Evolutionary conservation across 805 yeast genomes (phyloP).

Genomic region (Starmerella stigmatis): DNA sequence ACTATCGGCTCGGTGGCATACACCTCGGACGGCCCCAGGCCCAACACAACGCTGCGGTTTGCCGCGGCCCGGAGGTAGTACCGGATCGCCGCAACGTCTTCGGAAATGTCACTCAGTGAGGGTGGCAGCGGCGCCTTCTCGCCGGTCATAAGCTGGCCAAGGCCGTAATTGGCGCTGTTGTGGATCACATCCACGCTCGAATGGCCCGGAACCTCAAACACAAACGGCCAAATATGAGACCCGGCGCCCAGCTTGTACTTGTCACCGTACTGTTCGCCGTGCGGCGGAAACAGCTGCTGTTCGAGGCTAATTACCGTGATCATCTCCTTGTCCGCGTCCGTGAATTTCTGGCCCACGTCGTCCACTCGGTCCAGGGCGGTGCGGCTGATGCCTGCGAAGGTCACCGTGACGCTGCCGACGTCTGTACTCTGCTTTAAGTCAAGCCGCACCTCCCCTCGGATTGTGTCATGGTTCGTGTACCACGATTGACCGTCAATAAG

Average conservation of each 20-base stretch:
- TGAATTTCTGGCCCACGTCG: slow-evolving; percentile 22
- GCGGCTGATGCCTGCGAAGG: slow-evolving; percentile 61
- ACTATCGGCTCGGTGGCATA: slow-evolving; percentile 26
- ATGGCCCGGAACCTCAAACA: slow-evolving; percentile 27
- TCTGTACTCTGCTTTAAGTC: slow-evolving; percentile 10
- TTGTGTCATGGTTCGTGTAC: slow-evolving; percentile 21
- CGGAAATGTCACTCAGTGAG: slow-evolving; percentile 19
- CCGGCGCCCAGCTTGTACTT: slow-evolving; percentile 32
- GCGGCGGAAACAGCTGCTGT: slow-evolving; percentile 32
- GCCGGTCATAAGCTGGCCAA: background rate
- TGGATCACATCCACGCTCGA: background rate
- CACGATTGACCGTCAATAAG: slow-evolving; percentile 17
- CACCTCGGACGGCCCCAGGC: slow-evolving; percentile 1
- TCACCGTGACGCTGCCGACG: slow-evolving; percentile 37
- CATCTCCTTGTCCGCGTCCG: slow-evolving; percentile 21
- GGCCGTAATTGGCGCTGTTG: background rate
- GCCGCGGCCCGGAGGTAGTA: slow-evolving; percentile 13
- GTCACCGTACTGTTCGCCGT: slow-evolving; percentile 19
- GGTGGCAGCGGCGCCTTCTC: slow-evolving; percentile 14
- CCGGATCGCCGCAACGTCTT: slow-evolving; percentile 13
- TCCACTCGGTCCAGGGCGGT: slow-evolving; percentile 35
- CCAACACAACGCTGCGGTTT: slow-evolving; percentile 1
- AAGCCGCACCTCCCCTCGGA: slow-evolving; percentile 14
- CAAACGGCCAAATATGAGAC: slow-evolving; percentile 30
- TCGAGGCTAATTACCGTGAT: slow-evolving; percentile 27